Evolutionary conservation across 495 filamentous ascomycete genomes (phyloP), one percentile per base, ranked within the genome.

Genomic region (Aspergillus affinis): DNA sequence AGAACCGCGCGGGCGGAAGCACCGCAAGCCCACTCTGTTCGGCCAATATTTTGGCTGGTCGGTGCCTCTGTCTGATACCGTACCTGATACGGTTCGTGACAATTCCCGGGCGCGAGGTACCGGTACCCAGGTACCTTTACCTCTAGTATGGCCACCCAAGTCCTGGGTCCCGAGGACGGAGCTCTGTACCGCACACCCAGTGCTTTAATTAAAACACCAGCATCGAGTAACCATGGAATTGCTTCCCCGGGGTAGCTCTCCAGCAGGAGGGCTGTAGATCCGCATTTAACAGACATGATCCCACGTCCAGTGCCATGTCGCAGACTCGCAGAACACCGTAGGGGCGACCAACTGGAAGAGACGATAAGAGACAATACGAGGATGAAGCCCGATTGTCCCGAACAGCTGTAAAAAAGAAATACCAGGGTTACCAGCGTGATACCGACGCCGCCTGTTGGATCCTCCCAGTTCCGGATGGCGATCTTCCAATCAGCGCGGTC

Each of bases 1-100:
- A 69, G 69, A 73, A 71, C 66, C 66, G 68, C 64, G 64, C 65
- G 61, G 63, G 63, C 59, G 67, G n/a, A n/a, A n/a, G 67, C 68
- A 73, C 67, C 64, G 68, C 62, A 60, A 62, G 61, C 64, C 65
- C 62, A 64, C 61, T 64, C 36, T 15, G 36, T 32, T 66, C 55
- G 51, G 56, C 56, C 61, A 63, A 58, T 59, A 58, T 58, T 59
- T 63, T 59, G 6, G 60, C 55, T 62, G 55, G 50, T 61, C 48
- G 59, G 50, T 62, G 55, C 60, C 60, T 60, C 54, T 17, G 54
- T 27, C 50, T 55, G 27, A 48, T 61, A 65, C 62, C 26, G 62
- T 65, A 65, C 62, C 62, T 65, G 62, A 51, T 61, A 65, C 55
- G 26, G 46, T 57, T 51, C 32, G 50, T 57, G 51, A 46, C 53